These are phyloP conservation scores for Metschnikowia vanudenii DNA, from an alignment of 805 yeast genomes.

Conservation along the genomic window DNA sequence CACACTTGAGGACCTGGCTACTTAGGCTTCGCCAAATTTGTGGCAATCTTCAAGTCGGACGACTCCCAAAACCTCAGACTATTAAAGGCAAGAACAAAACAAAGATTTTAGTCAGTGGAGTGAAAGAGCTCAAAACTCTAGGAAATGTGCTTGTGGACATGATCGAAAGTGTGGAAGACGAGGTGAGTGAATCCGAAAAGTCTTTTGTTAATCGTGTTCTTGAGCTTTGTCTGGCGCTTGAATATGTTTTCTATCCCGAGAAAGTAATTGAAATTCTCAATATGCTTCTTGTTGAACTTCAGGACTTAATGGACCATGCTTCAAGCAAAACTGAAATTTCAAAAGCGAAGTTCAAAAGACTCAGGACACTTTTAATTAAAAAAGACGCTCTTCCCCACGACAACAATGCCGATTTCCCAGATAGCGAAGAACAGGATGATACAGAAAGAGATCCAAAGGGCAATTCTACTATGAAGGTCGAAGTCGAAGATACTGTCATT, in stretches of 20 bases:
- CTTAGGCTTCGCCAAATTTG: conserved; percentile 71
- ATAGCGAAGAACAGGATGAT: conserved; percentile 2
- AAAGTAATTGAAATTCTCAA: conserved; percentile 51
- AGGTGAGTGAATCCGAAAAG: conserved; percentile 49
- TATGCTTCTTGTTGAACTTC: conserved; percentile 25
- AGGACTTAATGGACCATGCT: conserved; percentile 2
- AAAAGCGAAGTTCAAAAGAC: neutral
- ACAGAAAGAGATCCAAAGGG: neutral
- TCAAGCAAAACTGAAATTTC: conserved; percentile 1
- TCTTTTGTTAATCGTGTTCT: conserved; percentile 44
- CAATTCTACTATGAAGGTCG: neutral
- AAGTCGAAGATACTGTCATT: neutral
- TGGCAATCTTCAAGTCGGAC: conserved; percentile 67
- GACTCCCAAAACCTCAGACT: conserved; percentile 16
- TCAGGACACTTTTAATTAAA: conserved; percentile 3
- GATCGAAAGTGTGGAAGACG: conserved; percentile 54
- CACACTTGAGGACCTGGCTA: conserved; percentile 67
- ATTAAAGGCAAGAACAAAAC: conserved; percentile 11
- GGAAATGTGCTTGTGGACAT: conserved; percentile 68
- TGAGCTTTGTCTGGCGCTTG: conserved; percentile 69
- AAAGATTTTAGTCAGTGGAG: conserved; percentile 13
- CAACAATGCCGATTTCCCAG: conserved; percentile 10
- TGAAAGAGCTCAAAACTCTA: conserved; percentile 43
- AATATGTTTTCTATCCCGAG: conserved; percentile 51
- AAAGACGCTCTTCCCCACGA: conserved; percentile 24